A percentile compares a stretch with the other conserved stretches of the same genome.
Evolutionary conservation across 2,329 filamentous ascomycete genomes (phyloP).

Genomic region (Arachnomyces sp.): DNA sequence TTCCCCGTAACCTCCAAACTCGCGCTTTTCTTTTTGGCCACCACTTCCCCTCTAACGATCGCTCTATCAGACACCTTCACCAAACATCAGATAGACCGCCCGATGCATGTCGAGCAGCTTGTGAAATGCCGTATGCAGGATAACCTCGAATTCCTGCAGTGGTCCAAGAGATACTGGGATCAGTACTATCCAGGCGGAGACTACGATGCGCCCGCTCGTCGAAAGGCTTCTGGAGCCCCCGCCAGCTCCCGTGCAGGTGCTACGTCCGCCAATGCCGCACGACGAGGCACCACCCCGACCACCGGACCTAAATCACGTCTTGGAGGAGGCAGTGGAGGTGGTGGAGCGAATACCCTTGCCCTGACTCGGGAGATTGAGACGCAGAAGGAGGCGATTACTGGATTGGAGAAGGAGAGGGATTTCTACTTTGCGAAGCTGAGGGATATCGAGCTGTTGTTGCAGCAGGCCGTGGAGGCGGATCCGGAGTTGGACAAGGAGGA

Average conservation of each 20-base stretch:
- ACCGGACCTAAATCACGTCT: conserved; percentile 40
- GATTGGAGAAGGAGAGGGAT: conserved; percentile 90
- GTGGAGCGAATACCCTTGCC: conserved; percentile 58
- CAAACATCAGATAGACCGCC: conserved; percentile 81
- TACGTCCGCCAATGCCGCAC: conserved; percentile 40
- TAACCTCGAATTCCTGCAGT: conserved; percentile 97
- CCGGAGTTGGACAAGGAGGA: conserved; percentile 92
- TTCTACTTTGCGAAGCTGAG: conserved; percentile 99
- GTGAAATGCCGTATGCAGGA: conserved; percentile 99
- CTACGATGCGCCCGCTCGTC: conserved; percentile 80
- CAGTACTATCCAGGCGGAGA: conserved; percentile 96
- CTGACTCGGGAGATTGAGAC: conserved; percentile 78
- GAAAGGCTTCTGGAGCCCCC: conserved; percentile 66
- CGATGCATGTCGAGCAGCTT: conserved; percentile 78
- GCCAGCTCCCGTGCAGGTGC: conserved; percentile 44
- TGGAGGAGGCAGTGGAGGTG: conserved; percentile 35
- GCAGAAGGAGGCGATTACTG: conserved; percentile 90
- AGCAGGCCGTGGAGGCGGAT: conserved; percentile 86
- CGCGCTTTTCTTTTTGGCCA: not conserved
- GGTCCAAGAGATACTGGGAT: conserved; percentile 95
- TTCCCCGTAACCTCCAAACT: not conserved
- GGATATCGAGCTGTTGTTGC: conserved; percentile 90
- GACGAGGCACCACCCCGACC: conserved; percentile 56
- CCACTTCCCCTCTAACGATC: not conserved
- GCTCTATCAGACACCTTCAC: conserved; percentile 59